Evolutionary conservation across 2,329 filamentous ascomycete genomes (phyloP), one percentile per base, ranked within the genome.

Genomic region (Monosporascus sp.): DNA sequence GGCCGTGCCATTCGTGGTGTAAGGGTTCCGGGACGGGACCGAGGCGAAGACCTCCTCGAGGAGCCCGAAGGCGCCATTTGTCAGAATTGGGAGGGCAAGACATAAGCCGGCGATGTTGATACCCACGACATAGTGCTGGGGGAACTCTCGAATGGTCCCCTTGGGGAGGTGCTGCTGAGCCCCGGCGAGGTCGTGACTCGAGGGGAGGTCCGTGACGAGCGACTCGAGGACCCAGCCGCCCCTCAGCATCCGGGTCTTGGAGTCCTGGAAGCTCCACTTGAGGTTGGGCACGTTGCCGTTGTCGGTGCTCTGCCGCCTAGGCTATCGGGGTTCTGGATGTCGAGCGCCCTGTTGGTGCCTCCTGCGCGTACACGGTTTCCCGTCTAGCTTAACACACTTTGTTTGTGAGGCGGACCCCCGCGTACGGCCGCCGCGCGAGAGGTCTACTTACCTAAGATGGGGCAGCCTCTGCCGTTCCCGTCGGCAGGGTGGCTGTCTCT

Each of bases 241-340:
- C 26, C 78, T 78, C 50, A 84, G 74, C 37, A 87, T 74, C 24
- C 76, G 76, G 1, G 82, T 85, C 69, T 82, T 84, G 24, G 83
- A 87, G 65, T 87, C 81, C 0, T 83, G 86, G 69, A 88, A 88
- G 51, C 81, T 80, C 85, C 85, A 82, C 65, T 87, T 88, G 59
- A 87, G 72, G 63, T 88, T 88, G 0, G 81, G 80, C 1, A 88
- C 84, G 11, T 78, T 71, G 17, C 85, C 86, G 48, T 74, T 76
- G 63, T 88, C 85, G 1, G 85, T 87, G 17, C 75, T 72, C 60
- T 86, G 79, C 47, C 75, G 16, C 81, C 83, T 1, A 88, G 76
- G 61, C 84, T 84, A 56, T 83, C 79, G 0, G 84, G 85, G 60
- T 87, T 87, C 56, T 83, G 76, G 2, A 81, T 67, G 60, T 88